phyloP scores from a whole-genome alignment of 2,329 filamentous ascomycete species.

The Colletotrichum sublineola region DNA sequence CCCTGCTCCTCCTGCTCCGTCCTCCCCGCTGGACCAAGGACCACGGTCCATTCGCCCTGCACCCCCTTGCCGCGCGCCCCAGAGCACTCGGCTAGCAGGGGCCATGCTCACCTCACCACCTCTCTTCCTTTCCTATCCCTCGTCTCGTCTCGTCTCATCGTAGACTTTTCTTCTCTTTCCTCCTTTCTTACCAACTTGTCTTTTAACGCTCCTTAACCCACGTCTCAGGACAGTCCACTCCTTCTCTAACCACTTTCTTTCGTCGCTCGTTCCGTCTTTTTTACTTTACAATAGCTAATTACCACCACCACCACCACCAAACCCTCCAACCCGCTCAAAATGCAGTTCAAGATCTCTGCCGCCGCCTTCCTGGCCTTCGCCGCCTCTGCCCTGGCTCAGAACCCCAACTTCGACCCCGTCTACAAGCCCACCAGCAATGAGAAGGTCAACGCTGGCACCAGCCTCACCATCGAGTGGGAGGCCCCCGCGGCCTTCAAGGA shows the following conservation, averaged over 20 bases:
- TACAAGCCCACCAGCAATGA: slow-evolving; percentile 60
- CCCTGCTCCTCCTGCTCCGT: background rate
- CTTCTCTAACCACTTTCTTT: slow-evolving; percentile 30
- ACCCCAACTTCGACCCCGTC: slow-evolving; percentile 68
- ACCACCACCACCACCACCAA: slow-evolving; percentile 33
- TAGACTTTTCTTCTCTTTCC: slow-evolving; percentile 31
- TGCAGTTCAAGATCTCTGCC: slow-evolving; percentile 65
- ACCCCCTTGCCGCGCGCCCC: slow-evolving; percentile 42
- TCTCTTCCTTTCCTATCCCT: slow-evolving; percentile 38
- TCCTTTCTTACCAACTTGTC: slow-evolving; percentile 20
- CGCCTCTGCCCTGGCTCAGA: slow-evolving; percentile 66
- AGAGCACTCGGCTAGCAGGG: slow-evolving; percentile 29
- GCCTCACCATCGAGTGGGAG: slow-evolving; percentile 66
- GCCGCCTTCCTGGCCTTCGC: slow-evolving; percentile 66
- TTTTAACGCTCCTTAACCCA: background rate
- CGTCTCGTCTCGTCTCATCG: slow-evolving; percentile 33
- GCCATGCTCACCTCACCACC: slow-evolving; percentile 35
- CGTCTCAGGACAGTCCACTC: slow-evolving; percentile 29
- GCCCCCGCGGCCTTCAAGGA: slow-evolving; percentile 56
- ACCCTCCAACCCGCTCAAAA: slow-evolving; percentile 55
- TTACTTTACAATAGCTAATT: slow-evolving; percentile 27
- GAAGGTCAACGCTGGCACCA: slow-evolving; percentile 61
- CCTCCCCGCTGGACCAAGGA: slow-evolving; percentile 16
- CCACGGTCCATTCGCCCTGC: slow-evolving; percentile 22
- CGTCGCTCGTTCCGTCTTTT: slow-evolving; percentile 38